Conservation (phyloP, 768 basidiomycete species). For the Amanita rubescens region DNA sequence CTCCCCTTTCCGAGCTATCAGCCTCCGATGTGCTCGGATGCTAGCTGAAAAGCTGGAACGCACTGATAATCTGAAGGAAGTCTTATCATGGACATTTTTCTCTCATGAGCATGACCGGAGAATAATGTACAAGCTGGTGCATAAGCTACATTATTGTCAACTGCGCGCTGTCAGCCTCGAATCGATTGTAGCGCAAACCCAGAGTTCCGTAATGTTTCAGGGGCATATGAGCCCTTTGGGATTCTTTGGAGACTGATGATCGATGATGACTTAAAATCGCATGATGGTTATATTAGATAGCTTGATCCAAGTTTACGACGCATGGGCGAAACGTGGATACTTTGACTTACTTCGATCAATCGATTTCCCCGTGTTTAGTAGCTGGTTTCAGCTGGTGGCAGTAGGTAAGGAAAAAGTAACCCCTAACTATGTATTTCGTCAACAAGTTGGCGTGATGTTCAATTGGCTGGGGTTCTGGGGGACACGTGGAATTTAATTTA, state of each 20-base stretch:
- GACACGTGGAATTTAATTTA: too few relatives aligned
- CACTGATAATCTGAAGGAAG: constrained; percentile 34
- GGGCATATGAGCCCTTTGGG: constrained; percentile 83
- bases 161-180: constrained; percentile 75
- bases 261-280: constrained; percentile 58
- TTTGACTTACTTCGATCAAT: too few relatives aligned
- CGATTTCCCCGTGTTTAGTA: too few relatives aligned
- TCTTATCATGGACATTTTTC: constrained; percentile 43
- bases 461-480: too few relatives aligned
- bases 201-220: constrained; percentile 37
- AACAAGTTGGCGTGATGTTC: too few relatives aligned
- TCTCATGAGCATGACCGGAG: constrained; percentile 46
- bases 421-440: too few relatives aligned
- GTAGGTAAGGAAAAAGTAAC: too few relatives aligned
- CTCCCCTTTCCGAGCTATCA: constrained; percentile 54
- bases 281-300: constrained; percentile 85
- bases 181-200: constrained; percentile 66
- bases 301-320: constrained; percentile 66
- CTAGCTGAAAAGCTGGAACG: constrained; percentile 26
- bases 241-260: constrained; percentile 75
- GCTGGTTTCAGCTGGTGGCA: too few relatives aligned
- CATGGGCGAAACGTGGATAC: constrained; percentile 95
- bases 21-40: constrained; percentile 33
- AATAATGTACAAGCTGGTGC: constrained; percentile 54
- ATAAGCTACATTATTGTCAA: constrained; percentile 64